These are phyloP conservation scores for Magnusiomyces ingens DNA, from an alignment of 1,139 yeast genomes.

Conservation along the genomic window DNA sequence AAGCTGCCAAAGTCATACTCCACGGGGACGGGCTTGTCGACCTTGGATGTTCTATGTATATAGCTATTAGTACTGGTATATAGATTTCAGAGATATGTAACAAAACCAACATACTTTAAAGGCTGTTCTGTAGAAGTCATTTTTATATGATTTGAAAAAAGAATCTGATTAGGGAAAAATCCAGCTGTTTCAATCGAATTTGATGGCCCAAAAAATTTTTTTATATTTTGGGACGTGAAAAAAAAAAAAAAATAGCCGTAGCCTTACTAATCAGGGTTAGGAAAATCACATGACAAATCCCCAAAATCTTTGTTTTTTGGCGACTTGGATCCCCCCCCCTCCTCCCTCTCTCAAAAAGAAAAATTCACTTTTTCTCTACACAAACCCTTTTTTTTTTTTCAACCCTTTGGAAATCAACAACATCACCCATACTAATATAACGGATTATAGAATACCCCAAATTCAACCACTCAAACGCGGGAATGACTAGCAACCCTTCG, in stretches of 20 bases:
- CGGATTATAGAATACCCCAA: too few species aligned
- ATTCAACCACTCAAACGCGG: neutral
- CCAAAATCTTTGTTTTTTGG: neutral
- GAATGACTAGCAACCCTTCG: constrained; percentile 13
- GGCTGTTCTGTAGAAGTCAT: neutral
- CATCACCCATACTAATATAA: too few species aligned
- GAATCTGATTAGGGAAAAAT: neutral
- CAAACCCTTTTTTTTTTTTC: neutral
- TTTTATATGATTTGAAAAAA: neutral
- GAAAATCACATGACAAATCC: neutral
- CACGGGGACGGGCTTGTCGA: constrained; percentile 82
- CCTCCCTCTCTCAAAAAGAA: too few species aligned
- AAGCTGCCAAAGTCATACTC: constrained; percentile 80
- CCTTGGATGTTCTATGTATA: constrained; percentile 64
- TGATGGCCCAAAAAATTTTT: too few species aligned
- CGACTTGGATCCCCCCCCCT: neutral
- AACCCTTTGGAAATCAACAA: too few species aligned
- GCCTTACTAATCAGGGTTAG: neutral
- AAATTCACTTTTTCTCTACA: neutral
- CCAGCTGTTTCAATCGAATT: neutral
- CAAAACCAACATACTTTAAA: neutral
- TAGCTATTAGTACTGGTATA: neutral
- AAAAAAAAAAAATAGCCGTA: neutral
- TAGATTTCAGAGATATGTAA: too few species aligned
- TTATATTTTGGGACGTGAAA: neutral